Evolutionary conservation across 176 grass and related monocot species (phyloP).

Genomic region (Oryza punctata): DNA sequence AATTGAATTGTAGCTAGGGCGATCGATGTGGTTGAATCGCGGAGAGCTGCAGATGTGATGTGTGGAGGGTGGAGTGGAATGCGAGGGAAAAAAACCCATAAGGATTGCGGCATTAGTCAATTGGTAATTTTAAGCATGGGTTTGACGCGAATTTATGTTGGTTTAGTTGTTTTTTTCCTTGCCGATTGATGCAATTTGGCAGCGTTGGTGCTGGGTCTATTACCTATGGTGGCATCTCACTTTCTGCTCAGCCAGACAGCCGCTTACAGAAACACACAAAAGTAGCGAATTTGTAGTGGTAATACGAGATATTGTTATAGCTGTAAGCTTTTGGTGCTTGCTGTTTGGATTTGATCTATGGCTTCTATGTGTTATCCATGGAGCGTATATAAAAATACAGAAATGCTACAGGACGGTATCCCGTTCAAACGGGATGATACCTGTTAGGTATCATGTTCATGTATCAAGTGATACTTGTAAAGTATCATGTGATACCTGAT

Average conservation of each 20-base stretch:
- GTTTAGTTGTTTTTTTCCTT: not conserved
- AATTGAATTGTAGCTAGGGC: not conserved
- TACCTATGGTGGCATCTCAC: not conserved
- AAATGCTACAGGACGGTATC: no score
- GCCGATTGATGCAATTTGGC: not conserved
- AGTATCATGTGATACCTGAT: no score
- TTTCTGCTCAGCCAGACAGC: not conserved
- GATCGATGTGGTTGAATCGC: not conserved
- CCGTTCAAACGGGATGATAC: no score
- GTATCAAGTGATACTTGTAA: no score
- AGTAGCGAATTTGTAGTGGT: not conserved
- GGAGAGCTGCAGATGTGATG: conserved; percentile 20
- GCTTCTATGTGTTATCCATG: not conserved
- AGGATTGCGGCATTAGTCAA: not conserved
- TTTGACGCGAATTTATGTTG: not conserved
- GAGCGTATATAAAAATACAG: not conserved
- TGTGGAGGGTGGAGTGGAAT: not conserved
- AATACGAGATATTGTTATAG: not conserved
- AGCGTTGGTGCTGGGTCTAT: not conserved
- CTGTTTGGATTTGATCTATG: not conserved
- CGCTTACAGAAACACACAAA: not conserved
- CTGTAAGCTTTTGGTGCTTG: not conserved
- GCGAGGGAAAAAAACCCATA: not conserved
- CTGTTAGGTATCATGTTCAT: no score
- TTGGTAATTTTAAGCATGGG: conserved; percentile 24